Evolutionary conservation across 2,329 filamentous ascomycete species (phyloP).

Genomic region (Sclerotinia nivalis): DNA sequence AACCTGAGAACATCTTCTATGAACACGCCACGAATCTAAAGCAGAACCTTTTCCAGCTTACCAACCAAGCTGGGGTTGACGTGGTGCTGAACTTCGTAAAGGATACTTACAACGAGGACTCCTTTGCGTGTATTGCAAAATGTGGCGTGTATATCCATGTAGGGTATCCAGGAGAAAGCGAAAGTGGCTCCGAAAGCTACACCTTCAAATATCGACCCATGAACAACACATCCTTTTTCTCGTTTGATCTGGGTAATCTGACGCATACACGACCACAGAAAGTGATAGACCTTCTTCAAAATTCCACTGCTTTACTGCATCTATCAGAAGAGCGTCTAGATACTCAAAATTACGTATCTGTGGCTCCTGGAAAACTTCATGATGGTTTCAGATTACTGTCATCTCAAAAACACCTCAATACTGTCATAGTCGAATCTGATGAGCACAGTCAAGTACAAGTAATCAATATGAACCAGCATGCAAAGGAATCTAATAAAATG

Average conservation of each 20-base stretch:
- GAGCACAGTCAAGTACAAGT: background rate
- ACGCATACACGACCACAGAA: background rate
- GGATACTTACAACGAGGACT: background rate
- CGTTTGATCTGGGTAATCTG: background rate
- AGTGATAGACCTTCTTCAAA: background rate
- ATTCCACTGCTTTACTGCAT: background rate
- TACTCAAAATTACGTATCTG: background rate
- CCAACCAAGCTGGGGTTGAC: background rate
- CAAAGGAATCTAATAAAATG: background rate
- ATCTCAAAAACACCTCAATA: background rate
- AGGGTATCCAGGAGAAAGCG: background rate
- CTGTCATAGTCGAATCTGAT: background rate
- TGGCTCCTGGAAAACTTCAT: background rate
- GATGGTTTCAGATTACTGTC: background rate
- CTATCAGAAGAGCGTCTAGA: background rate
- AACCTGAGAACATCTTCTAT: background rate
- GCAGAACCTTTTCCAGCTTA: background rate
- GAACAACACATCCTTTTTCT: background rate
- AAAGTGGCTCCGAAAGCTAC: background rate
- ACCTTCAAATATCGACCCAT: background rate
- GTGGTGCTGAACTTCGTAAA: background rate
- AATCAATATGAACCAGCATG: background rate
- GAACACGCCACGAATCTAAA: background rate
- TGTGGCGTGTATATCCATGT: background rate
- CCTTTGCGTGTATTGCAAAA: background rate